Percentiles rank a stretch among this genome's conserved stretches.
These are phyloP conservation scores for Dictyophora rubrovolvata DNA, from an alignment of 768 basidiomycete species.

Conservation along the genomic window DNA sequence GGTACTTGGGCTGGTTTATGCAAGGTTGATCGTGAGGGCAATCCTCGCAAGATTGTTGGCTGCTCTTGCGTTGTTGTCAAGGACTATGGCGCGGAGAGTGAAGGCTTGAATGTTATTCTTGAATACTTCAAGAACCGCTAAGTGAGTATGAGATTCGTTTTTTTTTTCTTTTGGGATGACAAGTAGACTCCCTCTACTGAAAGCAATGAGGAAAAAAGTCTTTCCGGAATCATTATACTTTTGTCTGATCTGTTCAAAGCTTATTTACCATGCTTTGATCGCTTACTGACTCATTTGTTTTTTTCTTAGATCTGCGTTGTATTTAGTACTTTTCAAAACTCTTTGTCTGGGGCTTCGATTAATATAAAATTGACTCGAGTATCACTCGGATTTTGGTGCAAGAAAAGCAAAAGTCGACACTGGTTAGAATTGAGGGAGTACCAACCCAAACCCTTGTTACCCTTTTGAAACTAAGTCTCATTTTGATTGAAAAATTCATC, in stretches of 20 bases:
- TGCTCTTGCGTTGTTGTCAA: slow-evolving; percentile 96
- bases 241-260: slow-evolving; percentile 42
- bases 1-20: slow-evolving; percentile 98
- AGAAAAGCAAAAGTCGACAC: no score
- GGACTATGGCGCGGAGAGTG: slow-evolving; percentile 91
- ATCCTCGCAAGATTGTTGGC: slow-evolving; percentile 90
- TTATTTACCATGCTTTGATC: no score
- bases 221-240: slow-evolving; percentile 78
- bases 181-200: slow-evolving; percentile 93
- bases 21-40: slow-evolving; percentile 99
- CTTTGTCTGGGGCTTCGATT: no score
- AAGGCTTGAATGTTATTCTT: slow-evolving; percentile 87
- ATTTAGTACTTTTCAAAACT: no score
- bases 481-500: no score
- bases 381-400: no score
- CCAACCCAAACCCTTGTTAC: no score
- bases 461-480: no score
- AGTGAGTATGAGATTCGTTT: slow-evolving; percentile 22
- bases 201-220: slow-evolving; percentile 64
- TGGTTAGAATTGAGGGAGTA: no score
- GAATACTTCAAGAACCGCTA: slow-evolving; percentile 96
- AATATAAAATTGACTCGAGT: no score
- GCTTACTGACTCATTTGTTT: no score
- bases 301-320: no score
- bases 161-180: slow-evolving; percentile 47